These are phyloP conservation scores for Gastrolobium bilobum DNA, from an alignment of 306 rosid species.

Conservation along the genomic window DNA sequence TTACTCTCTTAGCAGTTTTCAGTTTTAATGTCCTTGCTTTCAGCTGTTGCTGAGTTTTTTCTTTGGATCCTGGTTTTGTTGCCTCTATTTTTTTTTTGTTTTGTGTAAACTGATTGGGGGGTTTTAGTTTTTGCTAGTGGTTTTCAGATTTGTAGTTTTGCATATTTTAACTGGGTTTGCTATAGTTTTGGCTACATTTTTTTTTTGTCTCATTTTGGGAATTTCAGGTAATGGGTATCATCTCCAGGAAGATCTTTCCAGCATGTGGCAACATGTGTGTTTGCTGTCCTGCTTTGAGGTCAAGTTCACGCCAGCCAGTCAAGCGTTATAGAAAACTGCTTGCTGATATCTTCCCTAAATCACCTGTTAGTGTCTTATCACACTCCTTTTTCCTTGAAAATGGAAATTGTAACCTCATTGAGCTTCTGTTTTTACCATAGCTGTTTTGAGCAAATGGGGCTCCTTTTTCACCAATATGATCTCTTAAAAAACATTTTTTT, in stretches of 20 bases:
- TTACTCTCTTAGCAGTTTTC: conserved; percentile 2
- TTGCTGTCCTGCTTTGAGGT: conserved; percentile 97
- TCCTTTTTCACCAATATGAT: conserved; percentile 18
- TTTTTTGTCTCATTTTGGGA: conserved; percentile 24
- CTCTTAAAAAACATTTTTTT: not conserved
- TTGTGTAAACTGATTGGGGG: conserved; percentile 1
- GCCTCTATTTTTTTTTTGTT: conserved; percentile 19
- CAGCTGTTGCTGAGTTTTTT: not conserved
- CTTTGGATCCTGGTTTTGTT: conserved; percentile 30
- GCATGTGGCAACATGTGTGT: conserved; percentile 97
- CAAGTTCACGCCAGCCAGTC: conserved; percentile 95
- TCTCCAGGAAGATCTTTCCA: conserved; percentile 93
- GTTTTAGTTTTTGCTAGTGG: conserved; percentile 19
- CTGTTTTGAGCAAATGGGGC: conserved; percentile 13
- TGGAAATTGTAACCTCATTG: not conserved
- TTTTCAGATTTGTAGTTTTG: conserved; percentile 38
- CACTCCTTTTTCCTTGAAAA: conserved; percentile 6
- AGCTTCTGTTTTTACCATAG: not conserved
- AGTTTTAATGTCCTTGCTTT: conserved; percentile 8
- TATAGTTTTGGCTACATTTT: conserved; percentile 31
- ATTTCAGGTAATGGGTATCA: conserved; percentile 84
- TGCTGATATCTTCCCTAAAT: conserved; percentile 91
- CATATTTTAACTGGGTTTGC: conserved; percentile 31
- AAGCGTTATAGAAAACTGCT: conserved; percentile 94
- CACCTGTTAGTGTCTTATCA: conserved; percentile 62